These are phyloP conservation scores for Helianthus tuberosus DNA, from an alignment of 129 eudicot species.

Conservation along the genomic window DNA sequence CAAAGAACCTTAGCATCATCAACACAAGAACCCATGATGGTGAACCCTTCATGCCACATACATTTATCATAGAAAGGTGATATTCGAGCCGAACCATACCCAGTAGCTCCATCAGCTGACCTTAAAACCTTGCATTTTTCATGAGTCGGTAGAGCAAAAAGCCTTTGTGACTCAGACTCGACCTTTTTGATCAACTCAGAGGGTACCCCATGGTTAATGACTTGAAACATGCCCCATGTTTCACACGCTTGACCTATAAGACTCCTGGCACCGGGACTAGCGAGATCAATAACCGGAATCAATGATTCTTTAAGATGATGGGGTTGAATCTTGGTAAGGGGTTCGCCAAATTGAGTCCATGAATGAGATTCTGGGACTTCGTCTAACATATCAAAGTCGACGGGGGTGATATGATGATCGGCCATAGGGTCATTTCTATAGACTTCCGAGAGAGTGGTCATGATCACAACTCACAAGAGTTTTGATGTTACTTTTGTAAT, in stretches of 20 bases:
- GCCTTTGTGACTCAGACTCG: constrained; percentile 47
- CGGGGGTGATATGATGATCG: constrained; percentile 45
- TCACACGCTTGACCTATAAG: constrained; percentile 51
- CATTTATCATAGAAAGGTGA: constrained; percentile 51
- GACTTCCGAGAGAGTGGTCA: constrained; percentile 48
- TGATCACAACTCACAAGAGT: constrained; percentile 10
- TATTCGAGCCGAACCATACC: constrained; percentile 67
- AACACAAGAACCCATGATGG: constrained; percentile 58
- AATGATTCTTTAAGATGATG: background rate
- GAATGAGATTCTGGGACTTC: constrained; percentile 55
- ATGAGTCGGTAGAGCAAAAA: constrained; percentile 49
- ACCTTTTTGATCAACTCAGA: constrained; percentile 37
- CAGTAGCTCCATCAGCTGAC: constrained; percentile 45
- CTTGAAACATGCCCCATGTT: constrained; percentile 72
- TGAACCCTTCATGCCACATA: constrained; percentile 95
- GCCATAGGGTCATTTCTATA: constrained; percentile 40
- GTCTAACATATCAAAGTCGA: constrained; percentile 54
- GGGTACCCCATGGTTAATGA: constrained; percentile 62
- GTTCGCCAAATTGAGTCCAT: constrained; percentile 41
- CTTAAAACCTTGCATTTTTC: constrained; percentile 60
- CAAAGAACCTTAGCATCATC: constrained; percentile 72
- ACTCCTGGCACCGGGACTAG: constrained; percentile 33
- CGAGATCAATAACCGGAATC: constrained; percentile 56
- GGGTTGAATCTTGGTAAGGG: constrained; percentile 8
- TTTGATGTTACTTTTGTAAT: background rate